Conservation (phyloP, 1,284 basidiomycete genomes). For the Cutaneotrichosporon sp. region DNA sequence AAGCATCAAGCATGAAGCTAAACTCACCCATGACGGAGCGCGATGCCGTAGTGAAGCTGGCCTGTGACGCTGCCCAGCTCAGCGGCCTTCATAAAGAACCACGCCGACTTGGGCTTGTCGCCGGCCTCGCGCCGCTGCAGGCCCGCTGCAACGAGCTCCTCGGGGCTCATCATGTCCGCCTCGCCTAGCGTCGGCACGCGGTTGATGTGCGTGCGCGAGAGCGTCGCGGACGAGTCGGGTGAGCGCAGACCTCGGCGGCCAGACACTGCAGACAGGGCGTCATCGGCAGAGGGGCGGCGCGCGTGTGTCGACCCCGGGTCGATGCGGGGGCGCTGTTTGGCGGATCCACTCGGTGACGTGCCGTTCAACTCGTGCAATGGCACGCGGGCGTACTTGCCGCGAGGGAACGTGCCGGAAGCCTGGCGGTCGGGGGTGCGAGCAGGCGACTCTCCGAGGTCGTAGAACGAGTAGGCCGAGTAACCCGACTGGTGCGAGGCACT, state of each 20-base stretch:
- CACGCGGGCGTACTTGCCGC: constrained; percentile 37
- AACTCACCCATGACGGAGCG: constrained; percentile 44
- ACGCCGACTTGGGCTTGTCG: constrained; percentile 47
- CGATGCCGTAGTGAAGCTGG: constrained; percentile 49
- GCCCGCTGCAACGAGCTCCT: constrained; percentile 35
- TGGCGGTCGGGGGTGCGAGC: not conserved
- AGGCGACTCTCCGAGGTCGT: constrained; percentile 36
- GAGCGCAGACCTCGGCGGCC: not conserved
- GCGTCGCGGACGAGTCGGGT: not conserved
- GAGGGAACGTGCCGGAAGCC: constrained; percentile 17
- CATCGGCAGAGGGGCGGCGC: constrained; percentile 1
- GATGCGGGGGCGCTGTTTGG: not conserved
- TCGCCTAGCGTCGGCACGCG: constrained; percentile 1
- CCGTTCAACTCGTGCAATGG: constrained; percentile 9
- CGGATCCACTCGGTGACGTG: not conserved
- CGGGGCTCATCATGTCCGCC: constrained; percentile 10
- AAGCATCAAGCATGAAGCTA: too few species aligned
- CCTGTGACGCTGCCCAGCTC: constrained; percentile 48
- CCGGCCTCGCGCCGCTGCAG: constrained; percentile 43
- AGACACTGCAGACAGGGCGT: not conserved
- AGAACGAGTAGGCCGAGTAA: constrained; percentile 44
- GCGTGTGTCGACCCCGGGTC: not conserved
- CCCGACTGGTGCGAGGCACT: constrained; percentile 10
- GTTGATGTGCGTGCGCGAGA: not conserved
- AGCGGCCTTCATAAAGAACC: constrained; percentile 52